These are phyloP conservation scores for Exophiala sp. DNA, from an alignment of 2,329 filamentous ascomycete species.

Conservation along the genomic window DNA sequence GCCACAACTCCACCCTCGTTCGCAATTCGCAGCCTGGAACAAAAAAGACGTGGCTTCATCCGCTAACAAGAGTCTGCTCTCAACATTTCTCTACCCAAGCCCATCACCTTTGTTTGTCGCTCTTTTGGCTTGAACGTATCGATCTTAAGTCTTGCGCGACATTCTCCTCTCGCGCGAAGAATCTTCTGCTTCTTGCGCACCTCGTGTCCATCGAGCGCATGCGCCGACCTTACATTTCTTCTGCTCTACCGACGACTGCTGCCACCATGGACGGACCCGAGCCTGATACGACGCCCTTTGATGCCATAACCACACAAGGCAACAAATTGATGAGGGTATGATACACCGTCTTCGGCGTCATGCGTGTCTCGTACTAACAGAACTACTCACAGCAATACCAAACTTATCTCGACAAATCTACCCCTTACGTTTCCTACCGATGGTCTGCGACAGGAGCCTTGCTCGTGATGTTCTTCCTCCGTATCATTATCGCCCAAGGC, in stretches of 20 bases:
- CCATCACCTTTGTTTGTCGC: not conserved
- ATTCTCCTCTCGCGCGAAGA: no score
- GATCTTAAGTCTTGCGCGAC: not conserved
- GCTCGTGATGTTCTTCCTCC: slow-evolving; percentile 77
- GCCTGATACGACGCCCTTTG: slow-evolving; percentile 87
- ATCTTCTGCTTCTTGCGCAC: not conserved
- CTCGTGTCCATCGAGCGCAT: slow-evolving; percentile 6
- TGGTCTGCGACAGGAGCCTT: slow-evolving; percentile 79
- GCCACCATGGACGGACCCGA: slow-evolving; percentile 76
- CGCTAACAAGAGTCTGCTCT: slow-evolving; percentile 5
- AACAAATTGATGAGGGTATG: slow-evolving; percentile 44
- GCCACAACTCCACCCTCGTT: not conserved
- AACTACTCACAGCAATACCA: slow-evolving; percentile 73
- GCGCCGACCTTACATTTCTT: slow-evolving; percentile 22
- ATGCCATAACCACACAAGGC: slow-evolving; percentile 81
- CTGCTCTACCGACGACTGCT: slow-evolving; percentile 12
- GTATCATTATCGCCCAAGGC: slow-evolving; percentile 88
- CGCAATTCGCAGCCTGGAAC: not conserved
- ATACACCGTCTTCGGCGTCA: slow-evolving; percentile 2
- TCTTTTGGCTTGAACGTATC: not conserved
- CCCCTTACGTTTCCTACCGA: slow-evolving; percentile 82
- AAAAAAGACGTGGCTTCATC: slow-evolving; percentile 24
- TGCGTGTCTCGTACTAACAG: slow-evolving; percentile 5
- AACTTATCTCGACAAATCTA: slow-evolving; percentile 88
- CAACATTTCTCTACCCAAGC: not conserved